Percentiles rank a stretch among this genome's conserved stretches.
phyloP scores from a whole-genome alignment of 495 filamentous ascomycete species.

The Penicillium nucicola region DNA sequence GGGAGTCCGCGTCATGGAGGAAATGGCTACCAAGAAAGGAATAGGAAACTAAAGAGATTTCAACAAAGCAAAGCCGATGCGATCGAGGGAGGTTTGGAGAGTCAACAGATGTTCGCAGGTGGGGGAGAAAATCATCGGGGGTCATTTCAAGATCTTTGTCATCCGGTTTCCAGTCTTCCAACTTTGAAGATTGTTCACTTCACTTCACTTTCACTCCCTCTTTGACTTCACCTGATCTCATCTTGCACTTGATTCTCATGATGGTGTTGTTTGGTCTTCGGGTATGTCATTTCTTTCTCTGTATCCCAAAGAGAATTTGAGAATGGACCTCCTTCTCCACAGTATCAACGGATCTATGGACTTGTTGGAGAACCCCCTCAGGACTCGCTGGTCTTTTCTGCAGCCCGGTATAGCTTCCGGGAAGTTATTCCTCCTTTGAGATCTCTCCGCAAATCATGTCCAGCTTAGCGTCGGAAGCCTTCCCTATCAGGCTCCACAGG shows the following conservation, averaged over 20 bases:
- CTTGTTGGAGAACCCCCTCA: too few species aligned
- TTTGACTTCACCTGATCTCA: too few species aligned
- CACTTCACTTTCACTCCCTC: too few species aligned
- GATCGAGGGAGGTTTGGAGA: neutral
- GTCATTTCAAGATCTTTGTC: neutral
- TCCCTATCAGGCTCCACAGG: neutral
- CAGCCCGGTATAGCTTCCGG: neutral
- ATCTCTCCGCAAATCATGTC: neutral
- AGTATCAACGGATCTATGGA: too few species aligned
- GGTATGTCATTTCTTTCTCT: too few species aligned
- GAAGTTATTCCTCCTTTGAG: conserved; percentile 4
- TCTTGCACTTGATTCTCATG: too few species aligned
- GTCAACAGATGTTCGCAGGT: neutral
- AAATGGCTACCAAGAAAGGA: neutral
- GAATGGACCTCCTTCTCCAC: too few species aligned
- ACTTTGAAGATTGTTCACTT: too few species aligned
- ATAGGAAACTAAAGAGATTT: neutral
- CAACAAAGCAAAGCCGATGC: neutral
- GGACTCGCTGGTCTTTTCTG: neutral
- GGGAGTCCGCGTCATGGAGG: neutral
- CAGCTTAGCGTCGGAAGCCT: neutral
- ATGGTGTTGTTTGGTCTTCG: too few species aligned
- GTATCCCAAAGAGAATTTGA: too few species aligned
- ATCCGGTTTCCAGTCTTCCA: too few species aligned
- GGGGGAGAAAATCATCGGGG: too few species aligned